Percentiles rank a stretch among this genome's conserved stretches.
Conservation (phyloP, 257 asterid species). For the Fraxinus quadrangulata region DNA sequence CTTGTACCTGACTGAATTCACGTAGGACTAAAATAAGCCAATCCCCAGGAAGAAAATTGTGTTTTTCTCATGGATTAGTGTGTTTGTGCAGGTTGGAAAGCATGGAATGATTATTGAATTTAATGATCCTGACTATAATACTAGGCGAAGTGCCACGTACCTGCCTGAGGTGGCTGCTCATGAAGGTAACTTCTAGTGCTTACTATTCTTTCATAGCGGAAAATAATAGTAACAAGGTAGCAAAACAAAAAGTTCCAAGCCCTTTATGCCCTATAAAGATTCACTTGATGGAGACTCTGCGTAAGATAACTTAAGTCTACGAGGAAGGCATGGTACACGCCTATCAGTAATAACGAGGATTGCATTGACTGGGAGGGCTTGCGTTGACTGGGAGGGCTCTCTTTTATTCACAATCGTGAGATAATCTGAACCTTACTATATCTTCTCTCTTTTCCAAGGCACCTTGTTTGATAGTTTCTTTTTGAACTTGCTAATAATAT, state of each 20-base stretch:
- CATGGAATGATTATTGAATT: conserved; percentile 97
- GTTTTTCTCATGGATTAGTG: background rate
- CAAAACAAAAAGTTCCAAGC: background rate
- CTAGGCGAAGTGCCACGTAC: conserved; percentile 85
- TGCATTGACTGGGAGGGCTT: background rate
- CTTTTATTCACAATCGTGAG: background rate
- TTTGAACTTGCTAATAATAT: background rate
- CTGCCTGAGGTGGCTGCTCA: conserved; percentile 98
- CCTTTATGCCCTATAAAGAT: background rate
- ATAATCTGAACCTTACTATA: background rate
- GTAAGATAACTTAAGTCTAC: background rate
- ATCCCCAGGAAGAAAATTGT: background rate
- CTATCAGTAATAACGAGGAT: background rate
- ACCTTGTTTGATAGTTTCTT: background rate
- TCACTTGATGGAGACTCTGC: background rate
- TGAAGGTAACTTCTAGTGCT: conserved; percentile 59
- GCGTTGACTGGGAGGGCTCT: background rate
- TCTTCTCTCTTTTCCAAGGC: background rate
- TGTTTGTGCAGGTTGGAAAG: conserved; percentile 74
- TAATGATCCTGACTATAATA: conserved; percentile 66
- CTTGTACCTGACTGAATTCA: background rate
- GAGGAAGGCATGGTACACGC: background rate
- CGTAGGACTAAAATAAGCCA: background rate
- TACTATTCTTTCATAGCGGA: background rate
- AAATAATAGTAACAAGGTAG: conserved; percentile 1